Conservation (phyloP, 352 stramenopile species). For the Blastocystis hominis region DNA sequence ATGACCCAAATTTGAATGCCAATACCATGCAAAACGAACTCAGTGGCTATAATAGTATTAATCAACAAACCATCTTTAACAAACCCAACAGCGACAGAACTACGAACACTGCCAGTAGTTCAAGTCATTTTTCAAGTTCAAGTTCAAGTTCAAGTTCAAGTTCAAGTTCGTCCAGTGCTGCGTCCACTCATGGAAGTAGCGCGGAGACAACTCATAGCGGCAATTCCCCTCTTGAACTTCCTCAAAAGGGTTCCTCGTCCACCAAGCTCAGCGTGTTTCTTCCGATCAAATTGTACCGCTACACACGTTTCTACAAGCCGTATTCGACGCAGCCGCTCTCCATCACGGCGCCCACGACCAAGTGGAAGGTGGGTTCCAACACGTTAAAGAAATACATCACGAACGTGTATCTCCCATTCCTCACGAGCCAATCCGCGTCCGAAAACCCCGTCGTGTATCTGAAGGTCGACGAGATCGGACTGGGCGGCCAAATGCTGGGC, state of each 20-base stretch:
- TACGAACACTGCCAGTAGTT: no score
- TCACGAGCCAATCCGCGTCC: background rate
- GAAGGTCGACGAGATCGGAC: background rate
- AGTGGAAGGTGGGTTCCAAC: background rate
- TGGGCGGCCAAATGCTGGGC: constrained; percentile 16
- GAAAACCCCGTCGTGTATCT: background rate
- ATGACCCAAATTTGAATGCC: no score
- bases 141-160: no score
- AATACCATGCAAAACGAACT: no score
- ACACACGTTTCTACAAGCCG: background rate
- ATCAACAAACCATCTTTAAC: no score
- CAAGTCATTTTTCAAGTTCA: background rate
- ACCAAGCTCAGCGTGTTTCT: background rate
- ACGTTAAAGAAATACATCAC: constrained; percentile 4
- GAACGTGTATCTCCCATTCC: background rate
- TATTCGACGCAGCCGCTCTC: background rate
- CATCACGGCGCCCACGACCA: background rate
- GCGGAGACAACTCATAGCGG: background rate
- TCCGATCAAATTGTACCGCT: background rate
- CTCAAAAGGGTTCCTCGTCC: no score
- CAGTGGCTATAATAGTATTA: no score
- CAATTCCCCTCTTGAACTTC: background rate
- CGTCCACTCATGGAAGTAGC: background rate
- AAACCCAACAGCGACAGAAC: no score
- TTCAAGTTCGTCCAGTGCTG: background rate